Evolutionary conservation across 257 asterid species (phyloP).

Genomic region (Parsonsia alboflavescens): DNA sequence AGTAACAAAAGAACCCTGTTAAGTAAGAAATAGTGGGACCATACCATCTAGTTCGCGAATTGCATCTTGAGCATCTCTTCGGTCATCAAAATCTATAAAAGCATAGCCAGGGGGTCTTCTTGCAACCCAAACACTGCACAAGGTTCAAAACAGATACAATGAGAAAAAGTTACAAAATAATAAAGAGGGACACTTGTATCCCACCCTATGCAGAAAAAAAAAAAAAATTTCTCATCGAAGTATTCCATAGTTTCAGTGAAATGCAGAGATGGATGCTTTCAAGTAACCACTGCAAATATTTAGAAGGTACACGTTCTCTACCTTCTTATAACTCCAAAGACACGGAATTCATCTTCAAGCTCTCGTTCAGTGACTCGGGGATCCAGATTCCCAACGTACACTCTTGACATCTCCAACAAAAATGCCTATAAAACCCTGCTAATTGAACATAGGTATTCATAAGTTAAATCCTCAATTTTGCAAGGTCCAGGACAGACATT

Average conservation of each 20-base stretch:
- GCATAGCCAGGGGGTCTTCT: constrained; percentile 96
- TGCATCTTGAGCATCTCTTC: constrained; percentile 92
- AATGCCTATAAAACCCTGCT: constrained; percentile 5
- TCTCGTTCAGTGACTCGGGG: constrained; percentile 89
- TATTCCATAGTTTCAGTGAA: background rate
- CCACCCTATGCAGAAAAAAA: background rate
- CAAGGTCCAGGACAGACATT: background rate
- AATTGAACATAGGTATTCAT: background rate
- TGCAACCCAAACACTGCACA: constrained; percentile 94
- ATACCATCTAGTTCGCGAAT: constrained; percentile 77
- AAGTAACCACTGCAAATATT: background rate
- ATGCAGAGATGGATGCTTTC: background rate
- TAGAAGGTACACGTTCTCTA: constrained; percentile 2
- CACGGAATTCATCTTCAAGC: constrained; percentile 87
- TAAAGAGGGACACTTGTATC: background rate
- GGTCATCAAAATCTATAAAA: constrained; percentile 84
- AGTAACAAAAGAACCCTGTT: background rate
- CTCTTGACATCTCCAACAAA: constrained; percentile 63
- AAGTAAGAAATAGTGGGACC: background rate
- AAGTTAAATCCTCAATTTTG: background rate
- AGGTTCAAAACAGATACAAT: constrained; percentile 2
- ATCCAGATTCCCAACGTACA: constrained; percentile 84
- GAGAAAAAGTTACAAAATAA: background rate
- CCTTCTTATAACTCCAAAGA: constrained; percentile 82
- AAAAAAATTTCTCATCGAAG: background rate